Evolutionary conservation across 371 early-diverging fungal genomes (phyloP).

Genomic region (Mortierella sp.): DNA sequence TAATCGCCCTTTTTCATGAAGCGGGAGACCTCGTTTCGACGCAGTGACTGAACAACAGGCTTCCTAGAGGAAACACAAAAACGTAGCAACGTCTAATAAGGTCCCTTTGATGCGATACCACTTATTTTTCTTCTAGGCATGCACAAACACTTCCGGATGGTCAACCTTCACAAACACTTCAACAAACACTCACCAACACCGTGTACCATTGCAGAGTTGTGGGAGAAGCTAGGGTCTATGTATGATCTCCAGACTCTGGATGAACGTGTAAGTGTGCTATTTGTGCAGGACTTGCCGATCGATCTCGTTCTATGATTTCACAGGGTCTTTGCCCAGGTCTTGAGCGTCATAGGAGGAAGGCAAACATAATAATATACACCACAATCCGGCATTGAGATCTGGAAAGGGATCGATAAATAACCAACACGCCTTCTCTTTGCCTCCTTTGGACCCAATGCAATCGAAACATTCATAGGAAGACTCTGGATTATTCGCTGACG

Average conservation of each 20-base stretch:
- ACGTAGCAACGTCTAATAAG: not conserved
- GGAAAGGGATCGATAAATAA: not conserved
- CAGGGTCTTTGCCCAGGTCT: too few species aligned
- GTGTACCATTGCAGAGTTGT: conserved; percentile 66
- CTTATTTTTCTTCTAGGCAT: conserved; percentile 57
- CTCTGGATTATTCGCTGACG: conserved; percentile 36
- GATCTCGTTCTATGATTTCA: not conserved
- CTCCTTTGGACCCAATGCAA: not conserved
- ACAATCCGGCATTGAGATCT: too few species aligned
- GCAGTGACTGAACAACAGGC: not conserved
- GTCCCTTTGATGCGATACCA: not conserved
- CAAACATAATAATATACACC: too few species aligned
- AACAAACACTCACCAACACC: conserved; percentile 64
- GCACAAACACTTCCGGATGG: conserved; percentile 75
- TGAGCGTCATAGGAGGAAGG: too few species aligned
- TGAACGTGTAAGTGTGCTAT: conserved; percentile 61
- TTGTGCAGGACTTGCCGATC: too few species aligned
- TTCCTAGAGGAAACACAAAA: not conserved
- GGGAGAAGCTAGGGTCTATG: conserved; percentile 65
- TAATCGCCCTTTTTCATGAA: not conserved
- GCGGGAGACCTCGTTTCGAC: not conserved
- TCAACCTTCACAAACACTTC: conserved; percentile 71
- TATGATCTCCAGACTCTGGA: conserved; percentile 70
- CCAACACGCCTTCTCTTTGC: not conserved
- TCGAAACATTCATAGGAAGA: conserved; percentile 33